Percentiles rank a stretch among this genome's conserved stretches.
Evolutionary conservation across 208 protist genomes (phyloP).

Genomic region (Trypanosoma avium): DNA sequence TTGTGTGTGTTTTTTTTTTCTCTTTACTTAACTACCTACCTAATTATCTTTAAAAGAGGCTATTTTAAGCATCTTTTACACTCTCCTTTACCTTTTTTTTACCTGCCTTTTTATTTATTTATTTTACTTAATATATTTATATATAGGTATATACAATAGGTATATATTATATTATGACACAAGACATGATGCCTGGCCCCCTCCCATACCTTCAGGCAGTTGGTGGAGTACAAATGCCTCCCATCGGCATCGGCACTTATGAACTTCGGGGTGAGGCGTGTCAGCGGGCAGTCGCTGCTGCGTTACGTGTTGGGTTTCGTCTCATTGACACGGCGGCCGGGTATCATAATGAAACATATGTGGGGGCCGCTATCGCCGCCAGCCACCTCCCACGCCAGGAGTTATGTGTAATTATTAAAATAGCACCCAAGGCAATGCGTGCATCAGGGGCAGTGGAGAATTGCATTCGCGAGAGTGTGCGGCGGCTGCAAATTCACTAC

Average conservation of each 20-base stretch:
- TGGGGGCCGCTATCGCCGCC: constrained; percentile 55
- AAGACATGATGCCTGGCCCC: background rate
- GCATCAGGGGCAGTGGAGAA: constrained; percentile 31
- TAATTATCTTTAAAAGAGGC: no score
- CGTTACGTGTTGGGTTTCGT: constrained; percentile 70
- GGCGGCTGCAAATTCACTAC: constrained; percentile 62
- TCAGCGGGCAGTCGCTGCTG: constrained; percentile 38
- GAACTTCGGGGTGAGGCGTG: constrained; percentile 70
- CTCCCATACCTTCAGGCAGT: constrained; percentile 7
- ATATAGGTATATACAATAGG: background rate
- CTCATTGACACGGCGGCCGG: constrained; percentile 82
- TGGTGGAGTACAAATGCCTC: constrained; percentile 36
- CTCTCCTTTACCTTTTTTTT: no score
- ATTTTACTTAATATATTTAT: background rate
- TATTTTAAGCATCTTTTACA: no score
- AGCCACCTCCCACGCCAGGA: constrained; percentile 62
- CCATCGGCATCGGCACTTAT: constrained; percentile 82
- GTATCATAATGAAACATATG: constrained; percentile 78
- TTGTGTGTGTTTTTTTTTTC: no score
- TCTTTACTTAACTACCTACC: no score
- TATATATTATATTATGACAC: background rate
- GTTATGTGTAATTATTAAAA: constrained; percentile 79
- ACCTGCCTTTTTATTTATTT: no score
- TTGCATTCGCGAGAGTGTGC: constrained; percentile 57
- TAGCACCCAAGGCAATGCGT: constrained; percentile 63